Base-by-base conservation (phyloP, 2,329 filamentous ascomycete species). In the Metarhizium humberi region DNA sequence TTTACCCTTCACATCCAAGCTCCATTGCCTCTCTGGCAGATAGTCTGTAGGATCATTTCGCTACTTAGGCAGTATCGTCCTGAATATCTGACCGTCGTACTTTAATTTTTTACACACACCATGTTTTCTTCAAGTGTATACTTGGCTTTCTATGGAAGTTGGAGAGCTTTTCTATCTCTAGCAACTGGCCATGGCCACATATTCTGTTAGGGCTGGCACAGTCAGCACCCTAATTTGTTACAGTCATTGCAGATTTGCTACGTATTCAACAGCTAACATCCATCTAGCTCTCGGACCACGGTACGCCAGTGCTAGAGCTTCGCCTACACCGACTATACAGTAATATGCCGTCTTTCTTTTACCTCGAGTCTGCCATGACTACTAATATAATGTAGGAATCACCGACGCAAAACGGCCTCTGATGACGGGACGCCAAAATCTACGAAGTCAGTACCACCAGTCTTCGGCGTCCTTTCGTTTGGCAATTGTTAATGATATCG, bases 341-440 rank as follows among this genome's bases (percentile, higher is more conserved):
- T 55, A 52, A 53, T 30, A 29, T 4, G 16, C 45, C 20, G 20
- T 48, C 20, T 11, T n/a, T 10, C 11, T 3, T 52, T 16, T 2
- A 25, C 8, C 10, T 25, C 16, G 7, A 40, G 8, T 11, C 8
- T 18, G 11, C 6, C 8, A 20, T 38, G 38, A 13, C 52, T 11
- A 10, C 47, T 57, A 13, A 57, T 14, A 2, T 30, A 7, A 8
- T 10, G 8, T 11, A 61, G 58, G n/a, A 32, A 50, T 10, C 45
- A 54, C 38, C 47, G 50, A n/a, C 55, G 53, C 11, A 56, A 55
- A 36, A 46, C 53, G 5, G 51, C 51, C 20, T 58, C 59, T 13
- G 56, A 56, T 29, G 47, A 55, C 32, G 59, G 51, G 11, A 57
- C 54, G 7, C 51, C 56, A 5, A 45, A 42, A 40, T 48, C 56